Evolutionary conservation across 202 grass and related monocot species (phyloP), one percentile per base, ranked within the genome.

Genomic region (Alloteropsis angusta): DNA sequence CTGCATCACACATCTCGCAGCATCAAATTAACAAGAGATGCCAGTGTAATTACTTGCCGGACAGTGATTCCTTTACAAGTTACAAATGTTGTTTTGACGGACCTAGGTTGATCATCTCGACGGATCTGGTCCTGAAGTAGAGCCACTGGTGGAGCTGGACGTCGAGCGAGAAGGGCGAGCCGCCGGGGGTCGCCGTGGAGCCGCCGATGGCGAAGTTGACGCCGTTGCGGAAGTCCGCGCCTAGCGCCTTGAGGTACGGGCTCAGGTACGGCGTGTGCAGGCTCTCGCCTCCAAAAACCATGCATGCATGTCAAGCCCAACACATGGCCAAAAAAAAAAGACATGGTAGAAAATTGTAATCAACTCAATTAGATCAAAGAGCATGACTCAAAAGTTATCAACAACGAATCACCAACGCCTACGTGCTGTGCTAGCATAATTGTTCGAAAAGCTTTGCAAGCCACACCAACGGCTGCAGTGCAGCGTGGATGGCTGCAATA

Each of bases 181-280:
- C 74, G 17, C 65, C 82, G 1, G 79, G 79, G 44, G 78, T 83
- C 3, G 82, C 88, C 38, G 91, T 87, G 1, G 95, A 93, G 45
- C 95, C 92, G 17, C 91, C 87, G 52, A 98, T 76, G 44, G 89
- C 95, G 63, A 98, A 98, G 85, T 98, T 94, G 45, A 85, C 95
- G 43, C 95, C 92, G 58, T 92, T 78, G 6, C 81, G 64, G 45
- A 94, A 98, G 37, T 98, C 77, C 0, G 92, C 68, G 34, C 92
- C 89, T 26, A 84, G 39, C 13, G 92, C 73, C 86, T 93, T 91
- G 50, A 98, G 73, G 50, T 93, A 93, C 0, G 88, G 95, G 66
- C 81, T 89, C 78, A 98, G 74, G 42, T 85, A 78, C 18, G 83
- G 89, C 16, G 85, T 87, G 19, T 90, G 80, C 45, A 94, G 72